Conservation (phyloP, 768 basidiomycete species). For the Termitomyces sp. region DNA sequence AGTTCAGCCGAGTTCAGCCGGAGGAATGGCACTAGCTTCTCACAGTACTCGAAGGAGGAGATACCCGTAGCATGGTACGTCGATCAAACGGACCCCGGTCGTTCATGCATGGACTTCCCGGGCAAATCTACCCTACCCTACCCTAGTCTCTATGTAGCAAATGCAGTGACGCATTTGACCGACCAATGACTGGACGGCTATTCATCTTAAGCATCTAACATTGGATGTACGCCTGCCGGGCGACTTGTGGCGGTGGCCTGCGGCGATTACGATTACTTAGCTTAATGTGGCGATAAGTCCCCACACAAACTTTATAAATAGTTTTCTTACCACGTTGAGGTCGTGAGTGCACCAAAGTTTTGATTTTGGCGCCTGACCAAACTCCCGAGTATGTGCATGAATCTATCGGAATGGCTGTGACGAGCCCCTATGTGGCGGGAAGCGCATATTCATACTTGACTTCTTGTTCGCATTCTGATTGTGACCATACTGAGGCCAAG, state of each 20-base stretch:
- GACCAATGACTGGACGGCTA: background rate
- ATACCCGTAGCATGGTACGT: no score
- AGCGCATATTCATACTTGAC: background rate
- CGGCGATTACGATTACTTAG: no score
- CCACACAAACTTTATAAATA: background rate
- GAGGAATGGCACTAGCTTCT: no score
- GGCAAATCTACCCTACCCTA: no score
- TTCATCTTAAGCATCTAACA: background rate
- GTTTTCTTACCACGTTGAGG: background rate
- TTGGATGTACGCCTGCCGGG: background rate
- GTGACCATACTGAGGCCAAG: no score
- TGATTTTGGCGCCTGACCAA: no score
- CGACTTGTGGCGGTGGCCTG: background rate
- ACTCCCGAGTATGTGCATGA: background rate
- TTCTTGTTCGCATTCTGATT: background rate
- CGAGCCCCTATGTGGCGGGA: background rate
- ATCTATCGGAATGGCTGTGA: background rate
- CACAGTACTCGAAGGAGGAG: no score
- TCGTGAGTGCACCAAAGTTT: background rate
- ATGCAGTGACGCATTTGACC: constrained; percentile 1
- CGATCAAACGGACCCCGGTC: no score
- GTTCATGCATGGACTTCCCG: no score
- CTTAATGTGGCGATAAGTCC: background rate
- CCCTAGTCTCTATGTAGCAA: background rate
- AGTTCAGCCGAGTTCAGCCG: no score